Percentiles rank a stretch among this genome's conserved stretches.
Evolutionary conservation across 2,329 filamentous ascomycete genomes (phyloP).

Genomic region (Blastomyces emzantsi): DNA sequence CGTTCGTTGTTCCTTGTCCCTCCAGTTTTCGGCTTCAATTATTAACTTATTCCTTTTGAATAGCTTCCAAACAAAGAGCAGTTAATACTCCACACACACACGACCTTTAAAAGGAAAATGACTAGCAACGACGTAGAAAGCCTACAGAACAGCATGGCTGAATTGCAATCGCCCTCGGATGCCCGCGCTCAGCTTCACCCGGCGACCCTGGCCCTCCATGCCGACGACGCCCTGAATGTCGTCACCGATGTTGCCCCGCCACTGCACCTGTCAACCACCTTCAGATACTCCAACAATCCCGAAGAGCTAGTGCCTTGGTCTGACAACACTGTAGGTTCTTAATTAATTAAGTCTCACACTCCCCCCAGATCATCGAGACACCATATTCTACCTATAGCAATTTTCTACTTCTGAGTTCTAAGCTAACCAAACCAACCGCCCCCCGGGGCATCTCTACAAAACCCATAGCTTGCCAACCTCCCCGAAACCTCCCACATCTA

Average conservation of each 20-base stretch:
- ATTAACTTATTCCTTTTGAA: too few relatives aligned
- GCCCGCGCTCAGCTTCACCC: constrained; percentile 27
- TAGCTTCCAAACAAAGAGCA: too few relatives aligned
- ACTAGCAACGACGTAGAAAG: not conserved
- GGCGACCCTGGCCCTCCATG: constrained; percentile 68
- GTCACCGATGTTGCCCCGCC: constrained; percentile 77
- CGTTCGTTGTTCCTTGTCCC: too few relatives aligned
- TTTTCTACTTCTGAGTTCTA: too few relatives aligned
- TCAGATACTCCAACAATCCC: constrained; percentile 67
- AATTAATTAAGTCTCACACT: not conserved
- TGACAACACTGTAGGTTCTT: constrained; percentile 47
- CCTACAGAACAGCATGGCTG: constrained; percentile 1
- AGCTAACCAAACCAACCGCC: constrained; percentile 2
- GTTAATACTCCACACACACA: too few relatives aligned
- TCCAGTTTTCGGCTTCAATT: too few relatives aligned
- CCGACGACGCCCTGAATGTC: constrained; percentile 66
- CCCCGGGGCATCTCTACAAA: not conserved
- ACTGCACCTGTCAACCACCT: constrained; percentile 86
- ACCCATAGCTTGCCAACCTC: constrained; percentile 12
- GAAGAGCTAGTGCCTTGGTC: constrained; percentile 48
- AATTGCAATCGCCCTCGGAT: constrained; percentile 13
- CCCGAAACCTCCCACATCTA: constrained; percentile 57
- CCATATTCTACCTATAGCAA: not conserved
- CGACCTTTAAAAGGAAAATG: not conserved
- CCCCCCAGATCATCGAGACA: not conserved